Evolutionary conservation across 2,329 filamentous ascomycete species (phyloP).

Genomic region (Monosporascus cannonballus): DNA sequence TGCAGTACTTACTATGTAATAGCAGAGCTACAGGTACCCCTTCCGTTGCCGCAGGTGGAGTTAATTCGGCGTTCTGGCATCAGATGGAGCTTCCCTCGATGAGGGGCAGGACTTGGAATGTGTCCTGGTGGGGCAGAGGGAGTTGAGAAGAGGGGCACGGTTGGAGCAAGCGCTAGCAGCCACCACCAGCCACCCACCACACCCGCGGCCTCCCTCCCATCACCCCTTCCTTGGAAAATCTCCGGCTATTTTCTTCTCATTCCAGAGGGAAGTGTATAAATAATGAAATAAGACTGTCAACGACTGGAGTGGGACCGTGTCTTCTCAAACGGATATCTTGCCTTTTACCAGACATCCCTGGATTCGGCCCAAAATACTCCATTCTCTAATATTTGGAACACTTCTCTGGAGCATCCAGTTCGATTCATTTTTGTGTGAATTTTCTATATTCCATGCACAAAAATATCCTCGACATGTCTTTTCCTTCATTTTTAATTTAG

Average conservation of each 20-base stretch:
- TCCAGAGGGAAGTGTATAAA: not conserved
- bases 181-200: no score
- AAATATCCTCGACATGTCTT: no score
- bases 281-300: not conserved
- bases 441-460: no score
- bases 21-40: not conserved
- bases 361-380: constrained; percentile 15
- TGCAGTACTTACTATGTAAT: not conserved
- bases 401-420: constrained; percentile 29
- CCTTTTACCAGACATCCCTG: constrained; percentile 12
- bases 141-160: not conserved
- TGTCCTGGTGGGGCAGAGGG: not conserved
- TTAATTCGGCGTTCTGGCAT: not conserved
- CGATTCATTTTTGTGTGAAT: constrained; percentile 31
- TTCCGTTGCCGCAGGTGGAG: not conserved
- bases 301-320: not conserved
- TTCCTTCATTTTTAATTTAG: no score
- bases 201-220: no score
- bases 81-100: not conserved
- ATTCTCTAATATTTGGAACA: constrained; percentile 19
- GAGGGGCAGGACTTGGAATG: not conserved
- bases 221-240: not conserved
- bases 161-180: no score
- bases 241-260: not conserved
- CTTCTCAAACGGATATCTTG: constrained; percentile 1